These are phyloP conservation scores for Penicillium frequentans DNA, from an alignment of 2,329 filamentous ascomycete genomes.

Conservation along the genomic window DNA sequence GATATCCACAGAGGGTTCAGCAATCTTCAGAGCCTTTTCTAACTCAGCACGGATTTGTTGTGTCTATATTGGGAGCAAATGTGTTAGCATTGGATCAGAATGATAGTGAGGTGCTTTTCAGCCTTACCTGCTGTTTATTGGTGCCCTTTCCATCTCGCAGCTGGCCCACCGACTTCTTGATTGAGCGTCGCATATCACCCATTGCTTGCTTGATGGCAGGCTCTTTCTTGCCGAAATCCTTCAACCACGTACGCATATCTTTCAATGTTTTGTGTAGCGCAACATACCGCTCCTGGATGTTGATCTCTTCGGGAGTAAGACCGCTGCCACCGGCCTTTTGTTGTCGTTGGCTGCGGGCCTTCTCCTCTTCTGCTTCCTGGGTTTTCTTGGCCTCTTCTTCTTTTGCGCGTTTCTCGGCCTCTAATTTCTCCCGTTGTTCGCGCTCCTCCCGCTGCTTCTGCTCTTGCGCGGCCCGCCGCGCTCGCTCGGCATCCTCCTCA, in stretches of 20 bases:
- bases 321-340: slow-evolving; percentile 28
- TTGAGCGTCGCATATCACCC: slow-evolving; percentile 69
- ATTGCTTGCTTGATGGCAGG: slow-evolving; percentile 62
- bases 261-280: slow-evolving; percentile 69
- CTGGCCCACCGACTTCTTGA: slow-evolving; percentile 73
- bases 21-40: slow-evolving; percentile 54
- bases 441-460: slow-evolving; percentile 35
- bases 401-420: slow-evolving; percentile 34
- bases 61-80: slow-evolving; percentile 20
- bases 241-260: slow-evolving; percentile 54
- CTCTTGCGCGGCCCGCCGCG: slow-evolving; percentile 30
- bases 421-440: slow-evolving; percentile 32
- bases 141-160: slow-evolving; percentile 61
- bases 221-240: slow-evolving; percentile 57
- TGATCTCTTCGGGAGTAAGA: slow-evolving; percentile 39
- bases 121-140: slow-evolving; percentile 57
- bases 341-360: slow-evolving; percentile 30
- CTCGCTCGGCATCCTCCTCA: slow-evolving; percentile 25
- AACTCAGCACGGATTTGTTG: slow-evolving; percentile 54
- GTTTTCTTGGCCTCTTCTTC: slow-evolving; percentile 30
- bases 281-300: slow-evolving; percentile 50
- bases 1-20: slow-evolving; percentile 58
- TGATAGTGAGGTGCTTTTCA: neutral
- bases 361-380: slow-evolving; percentile 30
- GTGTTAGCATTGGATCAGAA: slow-evolving; percentile 8